phyloP scores from a whole-genome alignment of 106 monocot species.

The Posidonia australis region DNA sequence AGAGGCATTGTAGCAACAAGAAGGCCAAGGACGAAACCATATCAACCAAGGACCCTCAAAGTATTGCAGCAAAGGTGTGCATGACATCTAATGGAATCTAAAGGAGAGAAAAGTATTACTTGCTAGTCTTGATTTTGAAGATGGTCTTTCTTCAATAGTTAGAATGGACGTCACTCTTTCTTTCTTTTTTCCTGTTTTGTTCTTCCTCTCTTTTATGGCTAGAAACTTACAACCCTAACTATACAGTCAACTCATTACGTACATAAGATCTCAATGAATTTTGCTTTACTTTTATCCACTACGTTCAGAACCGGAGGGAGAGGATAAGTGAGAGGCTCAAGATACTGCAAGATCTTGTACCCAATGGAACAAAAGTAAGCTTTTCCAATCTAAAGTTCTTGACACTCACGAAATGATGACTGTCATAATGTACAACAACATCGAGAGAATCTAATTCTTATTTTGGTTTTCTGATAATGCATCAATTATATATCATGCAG shows the following conservation, averaged over 20 bases:
- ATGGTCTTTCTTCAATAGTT: too few relatives aligned
- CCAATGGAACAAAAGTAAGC: conserved; percentile 84
- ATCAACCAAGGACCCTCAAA: conserved; percentile 75
- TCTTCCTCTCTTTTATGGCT: too few relatives aligned
- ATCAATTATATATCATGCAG: conserved; percentile 20
- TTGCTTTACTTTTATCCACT: not conserved
- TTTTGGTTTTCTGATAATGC: not conserved
- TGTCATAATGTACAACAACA: not conserved
- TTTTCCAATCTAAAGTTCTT: not conserved
- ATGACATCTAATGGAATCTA: too few relatives aligned
- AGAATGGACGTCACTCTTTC: too few relatives aligned
- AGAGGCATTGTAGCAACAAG: conserved; percentile 47
- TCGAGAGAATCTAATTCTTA: too few relatives aligned
- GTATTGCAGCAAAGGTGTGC: conserved; percentile 83
- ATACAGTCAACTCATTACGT: not conserved
- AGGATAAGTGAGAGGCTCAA: conserved; percentile 79
- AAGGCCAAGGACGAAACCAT: conserved; percentile 44
- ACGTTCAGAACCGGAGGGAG: conserved; percentile 64
- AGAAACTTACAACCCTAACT: too few relatives aligned
- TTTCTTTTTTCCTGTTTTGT: too few relatives aligned
- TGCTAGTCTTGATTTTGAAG: not conserved
- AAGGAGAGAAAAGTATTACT: too few relatives aligned
- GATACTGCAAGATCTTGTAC: conserved; percentile 83
- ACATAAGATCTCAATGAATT: not conserved
- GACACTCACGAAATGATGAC: not conserved